Percentiles rank a stretch among this genome's conserved stretches.
phyloP scores from a whole-genome alignment of 306 rosid genomes.

The Sechiopsis laciniata region DNA sequence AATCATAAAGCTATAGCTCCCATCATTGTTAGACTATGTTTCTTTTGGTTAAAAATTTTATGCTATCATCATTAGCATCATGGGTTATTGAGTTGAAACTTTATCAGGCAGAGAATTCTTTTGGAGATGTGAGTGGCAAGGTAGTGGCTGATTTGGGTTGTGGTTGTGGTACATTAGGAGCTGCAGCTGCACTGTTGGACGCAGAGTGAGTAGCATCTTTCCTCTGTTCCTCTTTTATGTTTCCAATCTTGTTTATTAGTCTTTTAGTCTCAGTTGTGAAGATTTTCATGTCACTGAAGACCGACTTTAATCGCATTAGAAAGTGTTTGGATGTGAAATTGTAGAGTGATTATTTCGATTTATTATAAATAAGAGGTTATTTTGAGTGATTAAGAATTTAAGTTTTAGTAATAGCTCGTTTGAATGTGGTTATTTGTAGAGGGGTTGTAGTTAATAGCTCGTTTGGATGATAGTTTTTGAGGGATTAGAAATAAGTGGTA shows the following conservation, averaged over 20 bases:
- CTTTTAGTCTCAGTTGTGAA: not conserved
- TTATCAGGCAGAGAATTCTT: slow-evolving; percentile 87
- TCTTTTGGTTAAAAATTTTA: slow-evolving; percentile 1
- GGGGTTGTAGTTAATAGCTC: too few species aligned
- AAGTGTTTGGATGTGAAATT: too few species aligned
- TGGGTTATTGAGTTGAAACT: not conserved
- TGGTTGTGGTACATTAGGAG: slow-evolving; percentile 85
- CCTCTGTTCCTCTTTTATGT: slow-evolving; percentile 15
- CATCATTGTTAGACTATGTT: too few species aligned
- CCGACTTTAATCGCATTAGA: not conserved
- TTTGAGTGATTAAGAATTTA: too few species aligned
- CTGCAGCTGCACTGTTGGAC: slow-evolving; percentile 73
- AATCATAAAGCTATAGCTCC: too few species aligned
- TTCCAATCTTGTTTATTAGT: not conserved
- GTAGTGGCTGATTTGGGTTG: slow-evolving; percentile 96
- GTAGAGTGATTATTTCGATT: too few species aligned
- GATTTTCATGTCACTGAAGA: not conserved
- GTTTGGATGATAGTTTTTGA: too few species aligned
- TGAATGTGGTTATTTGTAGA: too few species aligned
- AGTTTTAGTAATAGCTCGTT: too few species aligned
- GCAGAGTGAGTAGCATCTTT: slow-evolving; percentile 68
- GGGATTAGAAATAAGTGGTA: too few species aligned
- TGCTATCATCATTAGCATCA: not conserved
- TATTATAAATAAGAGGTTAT: too few species aligned
- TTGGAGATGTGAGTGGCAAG: slow-evolving; percentile 69